phyloP scores from a whole-genome alignment of 139 green algal species.

The Coelastrella sp. region DNA sequence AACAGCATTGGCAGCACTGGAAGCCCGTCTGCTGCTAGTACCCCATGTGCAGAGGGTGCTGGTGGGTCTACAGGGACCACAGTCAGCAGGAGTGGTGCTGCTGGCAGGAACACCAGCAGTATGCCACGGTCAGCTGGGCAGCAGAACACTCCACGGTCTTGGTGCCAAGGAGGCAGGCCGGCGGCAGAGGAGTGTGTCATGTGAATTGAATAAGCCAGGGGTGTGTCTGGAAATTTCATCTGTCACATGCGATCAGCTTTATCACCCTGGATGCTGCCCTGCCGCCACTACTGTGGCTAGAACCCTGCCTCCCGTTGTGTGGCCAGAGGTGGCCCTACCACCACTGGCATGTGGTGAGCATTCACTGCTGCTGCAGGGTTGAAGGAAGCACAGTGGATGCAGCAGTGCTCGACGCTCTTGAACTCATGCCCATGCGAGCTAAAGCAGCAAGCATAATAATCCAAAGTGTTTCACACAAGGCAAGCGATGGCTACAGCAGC shows the following conservation, averaged over 20 bases:
- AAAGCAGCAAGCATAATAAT: slow-evolving; percentile 26
- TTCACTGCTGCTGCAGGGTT: not conserved
- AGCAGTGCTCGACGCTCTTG: slow-evolving; percentile 12
- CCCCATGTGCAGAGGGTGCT: not conserved
- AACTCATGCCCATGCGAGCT: slow-evolving; percentile 28
- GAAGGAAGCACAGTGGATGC: slow-evolving; percentile 27
- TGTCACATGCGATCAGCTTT: too few species aligned
- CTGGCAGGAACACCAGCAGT: not conserved
- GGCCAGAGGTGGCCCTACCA: too few species aligned
- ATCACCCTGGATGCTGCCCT: too few species aligned
- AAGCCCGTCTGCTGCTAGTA: too few species aligned
- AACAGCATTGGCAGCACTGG: not conserved
- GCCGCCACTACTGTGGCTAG: too few species aligned
- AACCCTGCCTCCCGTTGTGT: too few species aligned
- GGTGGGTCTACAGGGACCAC: not conserved
- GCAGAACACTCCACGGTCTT: too few species aligned
- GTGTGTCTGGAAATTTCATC: not conserved
- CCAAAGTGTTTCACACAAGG: not conserved
- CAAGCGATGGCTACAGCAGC: not conserved
- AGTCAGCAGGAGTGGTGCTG: not conserved
- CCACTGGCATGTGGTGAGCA: too few species aligned
- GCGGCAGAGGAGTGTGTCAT: not conserved
- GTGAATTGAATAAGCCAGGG: not conserved
- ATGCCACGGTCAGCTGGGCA: too few species aligned
- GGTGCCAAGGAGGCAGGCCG: not conserved